A percentile compares a stretch with the other conserved stretches of the same genome.
Conservation (phyloP, 192 early-diverging fungal genomes). For the Linnemannia hyalina region DNA sequence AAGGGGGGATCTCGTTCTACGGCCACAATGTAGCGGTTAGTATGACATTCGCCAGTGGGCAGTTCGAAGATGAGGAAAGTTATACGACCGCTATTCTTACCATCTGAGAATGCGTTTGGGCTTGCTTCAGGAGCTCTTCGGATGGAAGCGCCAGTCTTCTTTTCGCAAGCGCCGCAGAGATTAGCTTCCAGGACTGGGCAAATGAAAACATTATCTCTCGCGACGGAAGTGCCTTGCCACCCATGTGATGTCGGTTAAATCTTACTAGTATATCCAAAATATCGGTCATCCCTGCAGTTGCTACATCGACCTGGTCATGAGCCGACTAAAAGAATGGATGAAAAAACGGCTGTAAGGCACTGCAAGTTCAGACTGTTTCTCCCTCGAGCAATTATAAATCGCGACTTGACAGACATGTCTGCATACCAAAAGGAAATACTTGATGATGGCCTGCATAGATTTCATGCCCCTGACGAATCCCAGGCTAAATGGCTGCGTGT, state of each 20-base stretch:
- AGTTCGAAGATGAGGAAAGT: neutral
- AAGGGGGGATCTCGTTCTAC: constrained; percentile 12
- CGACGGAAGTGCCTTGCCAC: neutral
- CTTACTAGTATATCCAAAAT: constrained; percentile 4
- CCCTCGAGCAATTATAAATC: neutral
- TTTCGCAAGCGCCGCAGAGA: neutral
- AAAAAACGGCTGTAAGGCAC: neutral
- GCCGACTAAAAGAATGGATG: neutral
- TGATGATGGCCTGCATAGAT: constrained; percentile 6
- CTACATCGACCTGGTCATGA: neutral
- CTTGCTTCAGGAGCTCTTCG: neutral
- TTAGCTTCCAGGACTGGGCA: constrained; percentile 9
- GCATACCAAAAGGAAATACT: constrained; percentile 16
- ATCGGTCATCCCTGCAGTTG: constrained; percentile 2
- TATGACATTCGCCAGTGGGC: neutral
- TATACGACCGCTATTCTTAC: neutral
- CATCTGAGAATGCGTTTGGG: neutral
- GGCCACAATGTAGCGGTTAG: neutral
- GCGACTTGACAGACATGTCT: neutral
- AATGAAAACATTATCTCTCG: constrained; percentile 6
- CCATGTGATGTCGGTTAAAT: constrained; percentile 16
- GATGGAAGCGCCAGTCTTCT: neutral
- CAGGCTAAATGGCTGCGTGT: neutral
- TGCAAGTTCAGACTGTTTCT: neutral
- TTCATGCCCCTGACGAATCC: constrained; percentile 16